Evolutionary conservation across 441 rosid species (phyloP).

Genomic region (Syzygium syzygioides): DNA sequence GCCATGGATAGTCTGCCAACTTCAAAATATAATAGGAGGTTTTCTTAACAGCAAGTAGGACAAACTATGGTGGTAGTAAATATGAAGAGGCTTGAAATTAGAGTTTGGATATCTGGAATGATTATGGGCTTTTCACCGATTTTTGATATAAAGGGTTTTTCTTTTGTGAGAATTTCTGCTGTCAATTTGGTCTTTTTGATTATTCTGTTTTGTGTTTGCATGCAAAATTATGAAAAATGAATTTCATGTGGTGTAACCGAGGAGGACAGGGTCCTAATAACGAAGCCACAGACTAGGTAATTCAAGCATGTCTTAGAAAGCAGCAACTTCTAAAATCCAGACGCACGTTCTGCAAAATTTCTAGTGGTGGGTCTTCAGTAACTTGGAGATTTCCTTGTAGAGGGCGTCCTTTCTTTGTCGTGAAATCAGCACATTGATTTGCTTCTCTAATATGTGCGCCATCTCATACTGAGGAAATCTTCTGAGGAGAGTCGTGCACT

Average conservation of each 20-base stretch:
- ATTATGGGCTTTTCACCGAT: neutral
- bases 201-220: neutral
- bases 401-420: neutral
- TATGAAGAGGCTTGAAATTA: neutral
- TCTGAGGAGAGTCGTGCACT: neutral
- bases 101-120: neutral
- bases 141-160: neutral
- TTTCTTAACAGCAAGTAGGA: neutral
- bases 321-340: neutral
- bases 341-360: neutral
- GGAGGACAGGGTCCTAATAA: neutral
- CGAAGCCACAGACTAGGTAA: neutral
- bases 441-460: neutral
- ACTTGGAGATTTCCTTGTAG: neutral
- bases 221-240: neutral
- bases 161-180: neutral
- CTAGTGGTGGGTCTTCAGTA: neutral
- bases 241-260: neutral
- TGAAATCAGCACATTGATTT: neutral
- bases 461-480: neutral
- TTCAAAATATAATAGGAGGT: no score
- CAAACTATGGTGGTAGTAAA: neutral
- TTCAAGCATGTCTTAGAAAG: neutral
- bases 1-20: no score
- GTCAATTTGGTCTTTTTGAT: neutral